Evolutionary conservation across 23 red algal species (phyloP), one percentile per base, ranked within the genome.

Genomic region (Gracilaria domingensis): DNA sequence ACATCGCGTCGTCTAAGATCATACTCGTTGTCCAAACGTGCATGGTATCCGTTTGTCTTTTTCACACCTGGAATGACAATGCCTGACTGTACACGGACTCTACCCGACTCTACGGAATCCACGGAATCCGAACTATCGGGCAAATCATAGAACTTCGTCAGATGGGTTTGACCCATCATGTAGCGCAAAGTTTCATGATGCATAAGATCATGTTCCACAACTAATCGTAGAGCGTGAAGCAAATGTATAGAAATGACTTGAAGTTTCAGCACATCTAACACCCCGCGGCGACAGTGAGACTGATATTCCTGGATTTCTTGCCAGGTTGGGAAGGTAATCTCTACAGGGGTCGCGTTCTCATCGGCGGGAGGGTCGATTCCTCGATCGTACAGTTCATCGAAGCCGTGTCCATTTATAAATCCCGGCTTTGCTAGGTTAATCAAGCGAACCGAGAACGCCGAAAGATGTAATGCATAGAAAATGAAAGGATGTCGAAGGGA

Each of bases 361-460:
- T 99, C 97, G 17, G 93, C 94, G 32, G 96, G 94, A 11, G 97
- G 97, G 66, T 99, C 97, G 39, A 99, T 96, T 56, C 97, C 97
- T 32, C 94, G 89, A 38, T 77, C 44, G 81, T 96, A 99, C 4
- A 95, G 57, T 24, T 76, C 39, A 50, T 95, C 97, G 39, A 89
- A 94, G 0, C 66, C 85, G 60, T 51, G 75, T 49, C 70, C 12
- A 21, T 61, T 42, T 42, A 66, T 74, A 23, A 21, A 48, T 14
- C 54, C 40, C 14, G 33, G 42, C 21, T 37, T 24, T 16, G 77
- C 54, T 4, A 36, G 69, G 48, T 76, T 58, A 59, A 89, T 33
- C 24, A 78, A 75, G 70, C 85, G 93, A 74, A 67, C 69, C 16
- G 88, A 57, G 78, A 99, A 99, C 0, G 94, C 91, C 4, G 94